Evolutionary conservation across 1,284 basidiomycete species (phyloP).

Genomic region (Ceratobasidium sp.): DNA sequence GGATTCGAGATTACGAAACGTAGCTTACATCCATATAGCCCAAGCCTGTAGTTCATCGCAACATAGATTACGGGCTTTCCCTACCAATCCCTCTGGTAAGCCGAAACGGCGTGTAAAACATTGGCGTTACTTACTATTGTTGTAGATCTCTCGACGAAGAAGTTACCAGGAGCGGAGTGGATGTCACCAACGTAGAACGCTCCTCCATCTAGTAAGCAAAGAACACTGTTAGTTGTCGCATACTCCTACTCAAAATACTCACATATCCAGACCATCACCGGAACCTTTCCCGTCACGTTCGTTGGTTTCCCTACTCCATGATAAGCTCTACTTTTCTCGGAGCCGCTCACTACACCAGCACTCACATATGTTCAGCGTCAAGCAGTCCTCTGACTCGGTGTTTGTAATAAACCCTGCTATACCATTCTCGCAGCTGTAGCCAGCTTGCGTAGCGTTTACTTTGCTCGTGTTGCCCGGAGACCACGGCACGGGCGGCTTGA

Average conservation of each 20-base stretch:
- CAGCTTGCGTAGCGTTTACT: conserved; percentile 21
- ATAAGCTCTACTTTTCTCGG: not conserved
- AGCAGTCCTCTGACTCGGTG: conserved; percentile 40
- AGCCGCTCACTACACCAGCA: not conserved
- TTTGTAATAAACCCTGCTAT: not conserved
- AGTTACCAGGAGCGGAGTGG: conserved; percentile 1
- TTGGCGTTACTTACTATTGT: not conserved
- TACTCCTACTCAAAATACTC: not conserved
- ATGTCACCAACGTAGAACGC: conserved; percentile 7
- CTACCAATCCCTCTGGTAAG: no score
- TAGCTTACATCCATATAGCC: conserved; percentile 29
- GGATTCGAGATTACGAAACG: not conserved
- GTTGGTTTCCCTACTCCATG: conserved; percentile 24
- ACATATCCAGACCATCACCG: conserved; percentile 43
- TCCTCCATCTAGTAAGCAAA: conserved; percentile 14
- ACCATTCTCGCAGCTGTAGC: conserved; percentile 7
- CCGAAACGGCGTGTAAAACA: no score
- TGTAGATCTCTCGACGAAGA: not conserved
- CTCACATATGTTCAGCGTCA: conserved; percentile 41
- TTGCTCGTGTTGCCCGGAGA: not conserved
- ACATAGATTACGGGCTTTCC: conserved; percentile 51
- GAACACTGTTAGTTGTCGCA: not conserved
- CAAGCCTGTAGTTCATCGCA: conserved; percentile 51
- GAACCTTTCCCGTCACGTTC: conserved; percentile 24
- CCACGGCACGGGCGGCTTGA: conserved; percentile 21